These are phyloP conservation scores for Melaleuca quinquenervia DNA, from an alignment of 345 rosid species.

Conservation along the genomic window DNA sequence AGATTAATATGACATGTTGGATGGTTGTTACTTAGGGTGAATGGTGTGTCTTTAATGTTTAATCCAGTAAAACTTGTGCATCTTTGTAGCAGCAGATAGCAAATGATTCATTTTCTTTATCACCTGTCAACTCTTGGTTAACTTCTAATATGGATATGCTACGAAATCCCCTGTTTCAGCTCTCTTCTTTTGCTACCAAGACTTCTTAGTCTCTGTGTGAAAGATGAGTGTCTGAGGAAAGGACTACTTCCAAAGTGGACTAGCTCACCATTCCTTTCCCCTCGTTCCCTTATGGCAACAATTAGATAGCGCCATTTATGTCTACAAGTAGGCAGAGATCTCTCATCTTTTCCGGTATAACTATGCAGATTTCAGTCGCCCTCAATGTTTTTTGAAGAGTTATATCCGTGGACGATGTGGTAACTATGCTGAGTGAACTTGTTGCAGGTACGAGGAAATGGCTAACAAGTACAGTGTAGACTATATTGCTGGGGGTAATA, in stretches of 20 bases:
- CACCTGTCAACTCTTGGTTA: not conserved
- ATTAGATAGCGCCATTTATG: not conserved
- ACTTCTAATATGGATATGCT: not conserved
- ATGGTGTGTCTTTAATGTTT: not conserved
- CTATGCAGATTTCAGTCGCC: not conserved
- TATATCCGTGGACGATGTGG: not conserved
- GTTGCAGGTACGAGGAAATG: constrained; percentile 54
- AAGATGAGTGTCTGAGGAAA: not conserved
- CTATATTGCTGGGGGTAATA: constrained; percentile 65
- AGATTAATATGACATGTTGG: not conserved
- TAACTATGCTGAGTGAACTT: not conserved
- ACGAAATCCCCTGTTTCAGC: not conserved
- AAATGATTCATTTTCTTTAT: not conserved
- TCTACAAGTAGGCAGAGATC: not conserved
- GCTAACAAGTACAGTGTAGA: constrained; percentile 31
- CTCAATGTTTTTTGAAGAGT: not conserved
- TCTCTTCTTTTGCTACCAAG: not conserved
- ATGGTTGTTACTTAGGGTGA: not conserved
- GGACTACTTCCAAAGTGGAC: not conserved
- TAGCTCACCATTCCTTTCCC: not conserved
- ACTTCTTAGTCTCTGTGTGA: not conserved
- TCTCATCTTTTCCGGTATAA: not conserved
- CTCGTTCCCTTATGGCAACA: not conserved
- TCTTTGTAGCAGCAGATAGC: not conserved
- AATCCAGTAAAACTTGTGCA: not conserved